A percentile compares a stretch with the other conserved stretches of the same genome.
These are phyloP conservation scores for Aspergillus conjunctus DNA, from an alignment of 495 filamentous ascomycete species.

Conservation along the genomic window DNA sequence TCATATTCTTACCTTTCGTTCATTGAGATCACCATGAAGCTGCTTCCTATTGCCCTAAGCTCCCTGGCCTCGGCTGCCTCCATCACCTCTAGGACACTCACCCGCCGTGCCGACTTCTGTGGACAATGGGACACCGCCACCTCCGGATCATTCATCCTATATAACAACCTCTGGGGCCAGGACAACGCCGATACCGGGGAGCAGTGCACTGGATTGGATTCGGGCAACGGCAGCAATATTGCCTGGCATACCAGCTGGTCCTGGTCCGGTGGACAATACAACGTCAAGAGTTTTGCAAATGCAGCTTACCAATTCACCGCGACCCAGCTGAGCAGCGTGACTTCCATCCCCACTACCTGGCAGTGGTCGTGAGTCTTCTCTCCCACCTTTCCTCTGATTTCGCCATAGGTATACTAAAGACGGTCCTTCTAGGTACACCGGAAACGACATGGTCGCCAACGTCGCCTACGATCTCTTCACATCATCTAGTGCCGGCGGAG, in stretches of 20 bases:
- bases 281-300: conserved; percentile 65
- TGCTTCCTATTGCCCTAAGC: conserved; percentile 36
- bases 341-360: conserved; percentile 54
- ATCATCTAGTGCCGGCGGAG: conserved; percentile 44
- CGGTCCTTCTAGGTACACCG: conserved; percentile 52
- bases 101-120: conserved; percentile 50
- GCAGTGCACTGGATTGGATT: conserved; percentile 60
- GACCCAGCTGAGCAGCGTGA: conserved; percentile 51
- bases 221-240: conserved; percentile 46
- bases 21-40: conserved; percentile 37
- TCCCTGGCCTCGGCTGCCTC: conserved; percentile 37
- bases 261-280: conserved; percentile 52
- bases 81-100: conserved; percentile 41
- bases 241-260: conserved; percentile 61
- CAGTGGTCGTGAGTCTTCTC: conserved; percentile 50
- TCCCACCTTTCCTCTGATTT: not conserved
- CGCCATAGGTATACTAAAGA: not conserved
- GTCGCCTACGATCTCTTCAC: conserved; percentile 70
- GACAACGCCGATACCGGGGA: conserved; percentile 46
- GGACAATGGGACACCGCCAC: conserved; percentile 50
- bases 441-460: conserved; percentile 56
- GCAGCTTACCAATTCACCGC: conserved; percentile 47
- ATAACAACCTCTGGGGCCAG: conserved; percentile 59
- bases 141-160: conserved; percentile 53
- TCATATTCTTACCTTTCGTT: conserved; percentile 6